A percentile compares a stretch with the other conserved stretches of the same genome.
Conservation (phyloP, 163 green algal species). For the Chlamydomonas reinhardtii region DNA sequence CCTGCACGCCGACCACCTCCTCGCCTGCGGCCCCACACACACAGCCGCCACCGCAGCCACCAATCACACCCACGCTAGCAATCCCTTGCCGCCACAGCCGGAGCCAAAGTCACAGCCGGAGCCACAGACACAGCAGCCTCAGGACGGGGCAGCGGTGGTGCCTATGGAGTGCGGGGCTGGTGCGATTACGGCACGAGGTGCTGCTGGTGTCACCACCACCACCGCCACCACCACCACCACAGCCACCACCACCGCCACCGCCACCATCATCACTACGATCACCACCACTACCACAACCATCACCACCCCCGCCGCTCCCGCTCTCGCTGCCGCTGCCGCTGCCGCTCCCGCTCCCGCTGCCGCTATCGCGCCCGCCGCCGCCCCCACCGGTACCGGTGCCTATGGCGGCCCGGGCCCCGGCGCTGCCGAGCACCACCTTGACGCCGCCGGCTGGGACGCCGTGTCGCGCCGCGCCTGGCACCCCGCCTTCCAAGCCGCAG, state of each 20-base stretch:
- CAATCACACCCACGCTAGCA: not conserved
- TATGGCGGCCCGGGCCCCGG: not conserved
- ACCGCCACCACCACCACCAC: not conserved
- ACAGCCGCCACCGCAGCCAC: too few species aligned
- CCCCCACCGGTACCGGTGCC: not conserved
- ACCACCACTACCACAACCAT: too few species aligned
- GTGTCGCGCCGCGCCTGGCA: slow-evolving; percentile 14
- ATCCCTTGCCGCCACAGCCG: not conserved
- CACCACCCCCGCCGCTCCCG: not conserved
- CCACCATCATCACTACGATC: too few species aligned
- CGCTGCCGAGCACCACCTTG: not conserved
- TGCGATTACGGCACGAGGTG: too few species aligned
- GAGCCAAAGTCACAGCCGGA: too few species aligned
- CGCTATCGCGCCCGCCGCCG: not conserved
- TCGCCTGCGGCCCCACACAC: not conserved
- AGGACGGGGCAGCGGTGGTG: too few species aligned
- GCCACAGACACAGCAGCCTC: too few species aligned
- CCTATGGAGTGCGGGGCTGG: too few species aligned
- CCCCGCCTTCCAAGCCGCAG: not conserved
- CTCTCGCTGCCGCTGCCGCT: not conserved
- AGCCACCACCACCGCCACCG: too few species aligned
- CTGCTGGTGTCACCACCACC: too few species aligned
- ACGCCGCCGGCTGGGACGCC: not conserved
- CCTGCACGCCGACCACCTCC: slow-evolving; percentile 23
- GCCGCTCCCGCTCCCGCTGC: not conserved